A percentile compares a stretch with the other conserved stretches of the same genome.
Evolutionary conservation across 768 basidiomycete genomes (phyloP).

Genomic region (Fibroporia radiculosa): DNA sequence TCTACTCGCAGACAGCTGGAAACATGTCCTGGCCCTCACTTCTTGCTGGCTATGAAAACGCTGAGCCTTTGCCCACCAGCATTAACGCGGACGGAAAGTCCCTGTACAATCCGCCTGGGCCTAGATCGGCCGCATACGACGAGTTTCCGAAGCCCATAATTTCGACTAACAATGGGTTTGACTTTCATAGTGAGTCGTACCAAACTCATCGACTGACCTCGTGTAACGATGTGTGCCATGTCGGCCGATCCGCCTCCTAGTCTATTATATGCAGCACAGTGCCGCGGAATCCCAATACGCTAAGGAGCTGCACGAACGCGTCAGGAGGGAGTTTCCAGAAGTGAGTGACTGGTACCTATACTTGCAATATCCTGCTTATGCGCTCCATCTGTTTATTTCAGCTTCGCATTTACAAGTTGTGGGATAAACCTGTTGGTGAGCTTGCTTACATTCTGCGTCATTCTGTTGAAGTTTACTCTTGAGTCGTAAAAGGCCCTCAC

Average conservation of each 20-base stretch:
- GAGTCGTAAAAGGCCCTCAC: conserved; percentile 43
- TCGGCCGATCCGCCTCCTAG: conserved; percentile 23
- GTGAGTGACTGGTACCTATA: conserved; percentile 21
- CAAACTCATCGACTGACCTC: too few relatives aligned
- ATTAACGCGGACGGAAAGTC: conserved; percentile 52
- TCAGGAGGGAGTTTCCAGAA: conserved; percentile 65
- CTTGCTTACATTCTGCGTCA: background rate
- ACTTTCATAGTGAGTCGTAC: conserved; percentile 55
- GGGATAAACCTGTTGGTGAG: conserved; percentile 56
- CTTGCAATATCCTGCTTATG: background rate
- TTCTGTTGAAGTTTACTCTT: background rate
- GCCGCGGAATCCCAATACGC: conserved; percentile 40
- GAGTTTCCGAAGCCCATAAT: conserved; percentile 48
- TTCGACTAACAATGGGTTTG: conserved; percentile 51
- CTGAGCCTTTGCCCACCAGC: conserved; percentile 27
- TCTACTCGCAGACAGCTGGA: too few relatives aligned
- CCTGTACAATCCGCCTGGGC: conserved; percentile 37
- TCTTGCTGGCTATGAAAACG: conserved; percentile 21
- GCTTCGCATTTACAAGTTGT: conserved; percentile 55
- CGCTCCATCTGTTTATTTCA: conserved; percentile 20
- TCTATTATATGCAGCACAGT: conserved; percentile 51
- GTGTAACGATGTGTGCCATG: background rate
- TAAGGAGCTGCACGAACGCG: conserved; percentile 46
- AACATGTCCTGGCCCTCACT: conserved; percentile 15
- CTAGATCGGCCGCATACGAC: conserved; percentile 44